Conservation (phyloP, 805 yeast genomes). For the Yarrowia hollandica region DNA sequence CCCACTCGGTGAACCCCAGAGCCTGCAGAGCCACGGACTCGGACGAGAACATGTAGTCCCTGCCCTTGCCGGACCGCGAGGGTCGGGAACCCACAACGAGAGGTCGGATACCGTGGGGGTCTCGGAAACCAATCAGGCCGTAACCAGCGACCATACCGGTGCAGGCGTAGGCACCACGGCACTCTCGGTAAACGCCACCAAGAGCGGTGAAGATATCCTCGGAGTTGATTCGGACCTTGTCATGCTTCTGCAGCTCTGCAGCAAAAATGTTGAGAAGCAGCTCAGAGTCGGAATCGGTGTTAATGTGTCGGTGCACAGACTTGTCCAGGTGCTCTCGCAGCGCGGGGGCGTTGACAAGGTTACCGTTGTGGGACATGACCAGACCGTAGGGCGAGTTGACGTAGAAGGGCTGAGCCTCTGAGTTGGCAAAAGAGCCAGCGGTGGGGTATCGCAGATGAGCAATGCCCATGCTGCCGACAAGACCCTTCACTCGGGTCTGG, state of each 20-base stretch:
- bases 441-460: slow-evolving; percentile 96
- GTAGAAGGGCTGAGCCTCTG: slow-evolving; percentile 98
- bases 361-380: slow-evolving; percentile 88
- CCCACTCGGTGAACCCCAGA: slow-evolving; percentile 74
- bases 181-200: slow-evolving; percentile 71
- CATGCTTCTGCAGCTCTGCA: slow-evolving; percentile 82
- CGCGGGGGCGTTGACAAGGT: slow-evolving; percentile 81
- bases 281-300: slow-evolving; percentile 96
- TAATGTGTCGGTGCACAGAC: slow-evolving; percentile 93
- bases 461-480: slow-evolving; percentile 93
- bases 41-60: slow-evolving; percentile 91
- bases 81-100: slow-evolving; percentile 79
- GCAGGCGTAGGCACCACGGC: slow-evolving; percentile 98
- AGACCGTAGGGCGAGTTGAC: slow-evolving; percentile 97
- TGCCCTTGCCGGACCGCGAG: slow-evolving; percentile 59
- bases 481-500: slow-evolving; percentile 68
- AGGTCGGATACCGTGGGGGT: slow-evolving; percentile 96
- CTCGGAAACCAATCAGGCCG: slow-evolving; percentile 93
- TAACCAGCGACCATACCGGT: slow-evolving; percentile 94
- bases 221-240: slow-evolving; percentile 90
- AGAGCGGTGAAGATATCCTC: slow-evolving; percentile 86
- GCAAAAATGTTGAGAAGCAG: slow-evolving; percentile 87
- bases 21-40: slow-evolving; percentile 95
- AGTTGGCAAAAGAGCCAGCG: slow-evolving; percentile 92
- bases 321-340: slow-evolving; percentile 82